Base-by-base conservation (phyloP, 768 basidiomycete species). In the Podaxis sp. region DNA sequence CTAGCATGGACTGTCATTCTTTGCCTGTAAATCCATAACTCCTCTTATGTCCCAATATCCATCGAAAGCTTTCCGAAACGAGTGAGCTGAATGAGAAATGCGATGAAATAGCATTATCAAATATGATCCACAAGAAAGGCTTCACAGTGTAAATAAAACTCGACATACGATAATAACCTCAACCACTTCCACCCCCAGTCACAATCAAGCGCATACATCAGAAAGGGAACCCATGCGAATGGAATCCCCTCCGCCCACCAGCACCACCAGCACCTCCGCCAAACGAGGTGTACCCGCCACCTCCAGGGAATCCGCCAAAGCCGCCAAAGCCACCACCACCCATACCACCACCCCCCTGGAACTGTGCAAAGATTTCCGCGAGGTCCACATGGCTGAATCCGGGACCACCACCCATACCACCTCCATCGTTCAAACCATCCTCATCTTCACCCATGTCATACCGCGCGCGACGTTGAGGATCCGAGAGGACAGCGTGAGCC, bases 361-460 rank as follows among this genome's bases (percentile, higher is more conserved):
- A 88, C 64, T 87, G 84, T 1, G 87, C 79, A 70, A 91, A 89
- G 2, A 90, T 66, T 46, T 88, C 83, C 0, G 87, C 80, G 3
- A 91, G 61, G 71, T 91, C 87, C 40, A 81, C 77, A 53, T 76
- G 73, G 12, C 66, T 69, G 75, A 79, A 79, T 3, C 78, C 77
- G 8, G 73, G 19, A 8, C 44, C 74, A 2, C 76, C 77, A 26
- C 79, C 77, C 74, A 80, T 77, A 8, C 79, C 78, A 33, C 79
- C 75, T 6, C 77, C 75, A 8, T 77, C 82, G 42, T 73, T 81
- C 73, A 77, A 73, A 22, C 87, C 88, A 63, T 93, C 90, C 66
- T 92, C 90, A 68, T 93, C 92, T 65, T 92, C 92, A 39, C 92
- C 92, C 72, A 85, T 69, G 72, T 94, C 92, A 67, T 94, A 94